These are phyloP conservation scores for Lavandula angustifolia DNA, from an alignment of 257 asterid species.

Conservation along the genomic window DNA sequence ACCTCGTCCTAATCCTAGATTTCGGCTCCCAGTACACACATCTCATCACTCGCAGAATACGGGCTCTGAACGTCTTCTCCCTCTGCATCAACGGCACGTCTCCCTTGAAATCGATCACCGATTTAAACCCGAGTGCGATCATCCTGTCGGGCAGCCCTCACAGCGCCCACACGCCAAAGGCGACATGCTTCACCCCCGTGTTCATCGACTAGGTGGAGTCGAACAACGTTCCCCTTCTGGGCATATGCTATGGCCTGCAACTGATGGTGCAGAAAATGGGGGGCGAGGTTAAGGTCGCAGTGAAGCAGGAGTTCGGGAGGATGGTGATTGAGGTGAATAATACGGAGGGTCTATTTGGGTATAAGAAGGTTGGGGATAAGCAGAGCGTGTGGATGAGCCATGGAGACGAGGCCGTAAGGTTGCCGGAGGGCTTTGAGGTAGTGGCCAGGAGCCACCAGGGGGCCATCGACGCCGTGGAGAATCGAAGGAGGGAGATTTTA, in stretches of 20 bases:
- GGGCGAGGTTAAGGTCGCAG: constrained; percentile 77
- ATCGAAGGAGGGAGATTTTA: constrained; percentile 58
- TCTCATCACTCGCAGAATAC: constrained; percentile 88
- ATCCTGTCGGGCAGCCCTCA: constrained; percentile 97
- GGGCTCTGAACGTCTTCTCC: constrained; percentile 78
- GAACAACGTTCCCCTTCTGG: constrained; percentile 55
- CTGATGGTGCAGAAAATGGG: constrained; percentile 80
- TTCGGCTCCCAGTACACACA: constrained; percentile 98
- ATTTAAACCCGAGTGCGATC: constrained; percentile 63
- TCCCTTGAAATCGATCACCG: constrained; percentile 57
- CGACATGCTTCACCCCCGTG: constrained; percentile 79
- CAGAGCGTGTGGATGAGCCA: constrained; percentile 99
- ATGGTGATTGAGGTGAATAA: constrained; percentile 74
- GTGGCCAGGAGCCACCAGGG: constrained; percentile 91
- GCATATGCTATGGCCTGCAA: constrained; percentile 92
- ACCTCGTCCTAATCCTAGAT: constrained; percentile 64
- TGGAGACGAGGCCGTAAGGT: constrained; percentile 85
- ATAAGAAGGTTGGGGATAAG: constrained; percentile 60
- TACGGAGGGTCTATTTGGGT: constrained; percentile 62
- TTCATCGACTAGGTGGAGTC: constrained; percentile 66
- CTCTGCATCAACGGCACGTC: constrained; percentile 88
- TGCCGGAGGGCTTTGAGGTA: constrained; percentile 88
- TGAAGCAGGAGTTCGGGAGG: constrained; percentile 93
- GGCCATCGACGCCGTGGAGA: constrained; percentile 74
- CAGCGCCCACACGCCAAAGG: constrained; percentile 76